phyloP scores from a whole-genome alignment of 768 basidiomycete species.

The Rhodotorula babjevae region DNA sequence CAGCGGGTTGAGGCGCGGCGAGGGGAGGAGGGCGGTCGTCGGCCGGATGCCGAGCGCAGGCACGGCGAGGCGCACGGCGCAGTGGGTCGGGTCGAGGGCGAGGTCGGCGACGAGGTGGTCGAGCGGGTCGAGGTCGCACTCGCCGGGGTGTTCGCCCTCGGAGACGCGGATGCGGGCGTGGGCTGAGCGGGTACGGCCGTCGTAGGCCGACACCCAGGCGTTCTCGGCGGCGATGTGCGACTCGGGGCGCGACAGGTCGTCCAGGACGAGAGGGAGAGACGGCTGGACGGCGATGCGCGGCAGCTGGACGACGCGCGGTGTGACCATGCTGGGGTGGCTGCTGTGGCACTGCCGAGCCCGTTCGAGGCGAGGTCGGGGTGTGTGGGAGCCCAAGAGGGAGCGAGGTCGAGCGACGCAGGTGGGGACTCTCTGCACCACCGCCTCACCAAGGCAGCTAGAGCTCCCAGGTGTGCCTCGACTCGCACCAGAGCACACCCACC shows the following conservation, averaged over 20 bases:
- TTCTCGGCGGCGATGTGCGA: constrained; percentile 49
- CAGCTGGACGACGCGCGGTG: neutral
- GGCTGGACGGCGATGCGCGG: constrained; percentile 21
- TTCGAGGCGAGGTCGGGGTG: too few relatives aligned
- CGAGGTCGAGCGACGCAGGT: too few relatives aligned
- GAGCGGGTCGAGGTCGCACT: constrained; percentile 51
- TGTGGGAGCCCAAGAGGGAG: too few relatives aligned
- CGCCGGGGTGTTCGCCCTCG: constrained; percentile 53
- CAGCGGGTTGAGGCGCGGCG: constrained; percentile 5
- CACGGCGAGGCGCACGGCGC: constrained; percentile 50
- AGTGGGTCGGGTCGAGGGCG: constrained; percentile 47
- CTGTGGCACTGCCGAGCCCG: neutral
- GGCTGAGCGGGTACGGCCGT: constrained; percentile 50
- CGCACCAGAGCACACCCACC: too few relatives aligned
- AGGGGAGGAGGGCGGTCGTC: constrained; percentile 55
- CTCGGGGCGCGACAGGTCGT: constrained; percentile 1
- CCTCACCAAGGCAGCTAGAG: too few relatives aligned
- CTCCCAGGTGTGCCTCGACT: too few relatives aligned
- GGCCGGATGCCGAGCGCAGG: constrained; percentile 55
- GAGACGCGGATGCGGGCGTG: constrained; percentile 62
- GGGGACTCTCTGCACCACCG: too few relatives aligned
- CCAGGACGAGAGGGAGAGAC: constrained; percentile 3
- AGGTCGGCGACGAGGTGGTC: constrained; percentile 47
- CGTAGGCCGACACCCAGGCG: constrained; percentile 72
- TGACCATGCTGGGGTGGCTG: too few relatives aligned